Evolutionary conservation across 139 green algal genomes (phyloP).

Genomic region (Nannochloris sp.): DNA sequence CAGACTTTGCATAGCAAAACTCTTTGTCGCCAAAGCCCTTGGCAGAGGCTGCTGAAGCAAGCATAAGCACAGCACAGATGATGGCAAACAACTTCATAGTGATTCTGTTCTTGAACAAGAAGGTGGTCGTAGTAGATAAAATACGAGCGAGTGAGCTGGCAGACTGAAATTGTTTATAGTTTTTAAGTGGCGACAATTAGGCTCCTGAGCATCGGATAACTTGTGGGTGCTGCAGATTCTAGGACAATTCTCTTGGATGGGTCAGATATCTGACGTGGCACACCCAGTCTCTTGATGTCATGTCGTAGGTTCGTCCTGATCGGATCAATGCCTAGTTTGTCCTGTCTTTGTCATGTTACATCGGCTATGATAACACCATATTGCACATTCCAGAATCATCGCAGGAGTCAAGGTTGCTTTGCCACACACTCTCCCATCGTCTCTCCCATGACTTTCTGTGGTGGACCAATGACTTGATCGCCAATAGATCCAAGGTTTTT

Average conservation of each 20-base stretch:
- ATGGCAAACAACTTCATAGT: background rate
- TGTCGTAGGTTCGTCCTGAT: too few relatives aligned
- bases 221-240: too few relatives aligned
- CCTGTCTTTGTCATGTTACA: background rate
- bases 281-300: too few relatives aligned
- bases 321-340: too few relatives aligned
- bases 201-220: too few relatives aligned
- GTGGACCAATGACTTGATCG: background rate
- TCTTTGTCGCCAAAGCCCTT: background rate
- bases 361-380: slow-evolving; percentile 6
- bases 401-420: slow-evolving; percentile 5
- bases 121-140: too few relatives aligned
- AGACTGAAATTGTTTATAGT: too few relatives aligned
- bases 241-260: too few relatives aligned
- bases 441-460: background rate
- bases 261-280: too few relatives aligned
- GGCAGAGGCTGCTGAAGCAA: background rate
- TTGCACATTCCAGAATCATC: slow-evolving; percentile 9
- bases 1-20: background rate
- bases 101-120: too few relatives aligned
- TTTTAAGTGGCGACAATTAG: too few relatives aligned
- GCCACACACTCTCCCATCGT: slow-evolving; percentile 5
- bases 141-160: too few relatives aligned
- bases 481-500: slow-evolving; percentile 1
- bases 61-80: background rate